These are phyloP conservation scores for Coemansia sp. DNA, from an alignment of 192 early-diverging fungal genomes.

Conservation along the genomic window DNA sequence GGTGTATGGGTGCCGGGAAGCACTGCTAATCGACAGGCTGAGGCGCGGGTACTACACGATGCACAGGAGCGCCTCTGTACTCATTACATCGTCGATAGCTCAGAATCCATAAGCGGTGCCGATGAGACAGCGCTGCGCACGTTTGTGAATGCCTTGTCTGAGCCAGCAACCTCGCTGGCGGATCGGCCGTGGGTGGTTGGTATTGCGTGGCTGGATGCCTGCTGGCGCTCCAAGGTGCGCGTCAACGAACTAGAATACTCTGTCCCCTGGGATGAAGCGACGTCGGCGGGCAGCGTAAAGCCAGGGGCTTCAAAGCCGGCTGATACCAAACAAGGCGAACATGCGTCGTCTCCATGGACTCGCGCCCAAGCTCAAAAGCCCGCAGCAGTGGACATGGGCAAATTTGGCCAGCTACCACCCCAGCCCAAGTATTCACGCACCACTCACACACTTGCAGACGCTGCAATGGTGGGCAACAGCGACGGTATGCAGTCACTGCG, in stretches of 20 bases:
- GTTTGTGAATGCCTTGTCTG: too few relatives aligned
- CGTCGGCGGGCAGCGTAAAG: too few relatives aligned
- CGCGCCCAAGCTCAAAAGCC: too few relatives aligned
- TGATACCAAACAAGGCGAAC: too few relatives aligned
- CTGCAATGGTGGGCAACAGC: neutral
- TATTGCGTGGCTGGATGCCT: constrained; percentile 17
- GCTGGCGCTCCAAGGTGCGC: constrained; percentile 9
- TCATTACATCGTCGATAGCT: constrained; percentile 25
- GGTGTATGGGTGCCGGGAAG: constrained; percentile 10
- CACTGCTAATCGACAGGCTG: neutral
- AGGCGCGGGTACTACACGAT: neutral
- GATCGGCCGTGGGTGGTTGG: neutral
- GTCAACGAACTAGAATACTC: constrained; percentile 3
- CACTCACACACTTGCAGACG: neutral
- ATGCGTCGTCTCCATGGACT: too few relatives aligned
- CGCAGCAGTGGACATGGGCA: neutral
- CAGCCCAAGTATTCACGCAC: constrained; percentile 4
- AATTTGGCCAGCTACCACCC: constrained; percentile 5
- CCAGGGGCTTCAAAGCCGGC: too few relatives aligned
- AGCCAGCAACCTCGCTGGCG: neutral
- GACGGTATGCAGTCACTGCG: neutral
- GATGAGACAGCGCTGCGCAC: neutral
- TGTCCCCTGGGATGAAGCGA: neutral
- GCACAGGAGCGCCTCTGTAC: constrained; percentile 4
- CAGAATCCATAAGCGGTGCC: neutral